A percentile compares a stretch with the other conserved stretches of the same genome.
phyloP scores from a whole-genome alignment of 306 rosid genomes.

The Prinsepia uniflora region DNA sequence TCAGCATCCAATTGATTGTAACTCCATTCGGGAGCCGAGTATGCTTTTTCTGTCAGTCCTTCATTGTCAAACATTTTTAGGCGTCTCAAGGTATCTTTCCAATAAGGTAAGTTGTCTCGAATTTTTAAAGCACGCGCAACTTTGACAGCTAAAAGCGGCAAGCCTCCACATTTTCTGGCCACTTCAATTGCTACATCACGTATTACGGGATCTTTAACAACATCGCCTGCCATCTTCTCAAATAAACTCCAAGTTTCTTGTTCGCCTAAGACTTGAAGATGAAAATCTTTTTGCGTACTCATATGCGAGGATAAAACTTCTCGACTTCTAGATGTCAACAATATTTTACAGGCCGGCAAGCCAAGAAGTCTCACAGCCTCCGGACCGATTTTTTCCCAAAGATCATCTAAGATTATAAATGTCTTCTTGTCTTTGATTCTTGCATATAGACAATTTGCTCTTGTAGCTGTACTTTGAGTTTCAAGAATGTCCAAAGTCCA shows the following conservation, averaged over 20 bases:
- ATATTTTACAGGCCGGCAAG: conserved; percentile 18
- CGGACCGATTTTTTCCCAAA: conserved; percentile 34
- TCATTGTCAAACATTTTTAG: background rate
- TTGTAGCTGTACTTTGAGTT: background rate
- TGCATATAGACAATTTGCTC: background rate
- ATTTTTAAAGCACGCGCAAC: conserved; percentile 3
- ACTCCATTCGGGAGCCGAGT: conserved; percentile 15
- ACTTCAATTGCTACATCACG: background rate
- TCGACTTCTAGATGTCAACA: conserved; percentile 32
- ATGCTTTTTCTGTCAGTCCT: background rate
- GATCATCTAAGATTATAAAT: conserved; percentile 38
- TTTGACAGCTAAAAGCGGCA: background rate
- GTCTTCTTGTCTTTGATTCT: conserved; percentile 6
- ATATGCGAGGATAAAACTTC: background rate
- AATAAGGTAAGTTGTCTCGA: background rate
- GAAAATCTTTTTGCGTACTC: background rate
- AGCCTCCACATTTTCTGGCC: background rate
- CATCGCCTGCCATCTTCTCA: background rate
- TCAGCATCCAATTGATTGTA: conserved; percentile 14
- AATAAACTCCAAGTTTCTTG: conserved; percentile 28
- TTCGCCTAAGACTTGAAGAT: background rate
- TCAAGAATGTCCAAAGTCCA: conserved; percentile 18
- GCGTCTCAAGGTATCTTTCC: background rate
- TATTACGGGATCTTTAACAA: background rate
- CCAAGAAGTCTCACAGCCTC: conserved; percentile 31